Evolutionary conservation across 768 basidiomycete species (phyloP), one percentile per base, ranked within the genome.

Genomic region (Russula brevipes): DNA sequence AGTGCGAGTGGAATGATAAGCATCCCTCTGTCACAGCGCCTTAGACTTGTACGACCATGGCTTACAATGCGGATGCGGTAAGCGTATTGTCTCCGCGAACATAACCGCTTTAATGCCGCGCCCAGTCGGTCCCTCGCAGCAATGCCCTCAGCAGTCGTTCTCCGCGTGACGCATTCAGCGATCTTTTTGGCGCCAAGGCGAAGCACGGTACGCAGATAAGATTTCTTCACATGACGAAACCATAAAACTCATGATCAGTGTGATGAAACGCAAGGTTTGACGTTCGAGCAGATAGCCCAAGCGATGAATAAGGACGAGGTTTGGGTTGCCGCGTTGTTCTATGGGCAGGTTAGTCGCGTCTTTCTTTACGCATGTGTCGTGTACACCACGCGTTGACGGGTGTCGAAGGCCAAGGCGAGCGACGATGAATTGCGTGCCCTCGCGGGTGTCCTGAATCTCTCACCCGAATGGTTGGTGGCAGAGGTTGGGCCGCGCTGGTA

Each of bases 261-360:
- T 36, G 39, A 54, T 31, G 14, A 9, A n/a, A 31, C 35, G 17
- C 53, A 88, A 61, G 87, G 85, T 16, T 67, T 86, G 64, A 85
- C 85, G 14, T 93, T 91, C 65, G 88, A 85, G 60, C 76, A 82
- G 44, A 82, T 93, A 66, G 89, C 81, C 11, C 76, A 85, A 61
- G 78, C 77, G 7, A 80, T 93, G 57, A 83, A 80, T 30, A 85
- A 80, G 71, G 87, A 90, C 70, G 91, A 93, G 69, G 80, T 92
- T 31, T 93, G 89, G 88, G 79, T 91, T 31, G 90, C 90, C 3
- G 83, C 90, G 6, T 84, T 85, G 53, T 89, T 93, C 74, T 91
- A 90, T 68, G 90, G 86, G 7, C 90, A 91, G 77, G 88, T 87
- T 63, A 53, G 59, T 36, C 12, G 10, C 45, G 24, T 24, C 30